Percentiles rank a stretch among this genome's conserved stretches.
phyloP scores from a whole-genome alignment of 108 stramenopile genomes.

The Chaetoceros tenuissimus region DNA sequence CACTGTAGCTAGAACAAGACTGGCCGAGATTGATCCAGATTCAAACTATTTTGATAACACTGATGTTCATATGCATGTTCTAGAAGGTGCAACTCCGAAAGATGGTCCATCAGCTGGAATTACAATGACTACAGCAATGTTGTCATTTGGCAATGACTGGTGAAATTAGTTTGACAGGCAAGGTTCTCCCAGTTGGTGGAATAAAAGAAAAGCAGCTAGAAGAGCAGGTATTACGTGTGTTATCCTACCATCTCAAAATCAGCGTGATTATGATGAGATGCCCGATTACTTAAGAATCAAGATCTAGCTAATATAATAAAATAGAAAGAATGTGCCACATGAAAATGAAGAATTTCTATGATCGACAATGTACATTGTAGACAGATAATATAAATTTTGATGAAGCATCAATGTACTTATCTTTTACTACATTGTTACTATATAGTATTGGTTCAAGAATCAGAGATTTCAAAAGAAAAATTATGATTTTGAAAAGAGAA shows the following conservation, averaged over 20 bases:
- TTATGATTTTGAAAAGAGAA: too few relatives aligned
- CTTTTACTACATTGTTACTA: too few relatives aligned
- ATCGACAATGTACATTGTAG: too few relatives aligned
- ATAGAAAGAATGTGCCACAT: too few relatives aligned
- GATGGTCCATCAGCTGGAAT: slow-evolving; percentile 97
- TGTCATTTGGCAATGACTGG: slow-evolving; percentile 99
- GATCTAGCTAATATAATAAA: too few relatives aligned
- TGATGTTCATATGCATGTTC: slow-evolving; percentile 98
- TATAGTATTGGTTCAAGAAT: too few relatives aligned
- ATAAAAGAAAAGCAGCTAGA: slow-evolving; percentile 98
- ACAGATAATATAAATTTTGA: too few relatives aligned
- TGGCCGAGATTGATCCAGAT: slow-evolving; percentile 52
- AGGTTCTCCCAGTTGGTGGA: slow-evolving; percentile 95
- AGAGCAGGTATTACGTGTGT: slow-evolving; percentile 87
- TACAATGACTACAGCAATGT: slow-evolving; percentile 94
- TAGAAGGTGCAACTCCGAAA: slow-evolving; percentile 97
- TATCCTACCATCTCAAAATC: slow-evolving; percentile 84
- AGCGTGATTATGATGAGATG: slow-evolving; percentile 93
- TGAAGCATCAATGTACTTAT: too few relatives aligned
- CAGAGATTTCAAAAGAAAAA: too few relatives aligned
- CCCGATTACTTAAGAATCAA: slow-evolving; percentile 92
- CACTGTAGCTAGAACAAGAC: slow-evolving; percentile 82
- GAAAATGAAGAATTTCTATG: too few relatives aligned
- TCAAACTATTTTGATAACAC: slow-evolving; percentile 71
- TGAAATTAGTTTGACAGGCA: slow-evolving; percentile 88